Conservation (phyloP, 2,329 filamentous ascomycete species). For the Ascosphaera apis region DNA sequence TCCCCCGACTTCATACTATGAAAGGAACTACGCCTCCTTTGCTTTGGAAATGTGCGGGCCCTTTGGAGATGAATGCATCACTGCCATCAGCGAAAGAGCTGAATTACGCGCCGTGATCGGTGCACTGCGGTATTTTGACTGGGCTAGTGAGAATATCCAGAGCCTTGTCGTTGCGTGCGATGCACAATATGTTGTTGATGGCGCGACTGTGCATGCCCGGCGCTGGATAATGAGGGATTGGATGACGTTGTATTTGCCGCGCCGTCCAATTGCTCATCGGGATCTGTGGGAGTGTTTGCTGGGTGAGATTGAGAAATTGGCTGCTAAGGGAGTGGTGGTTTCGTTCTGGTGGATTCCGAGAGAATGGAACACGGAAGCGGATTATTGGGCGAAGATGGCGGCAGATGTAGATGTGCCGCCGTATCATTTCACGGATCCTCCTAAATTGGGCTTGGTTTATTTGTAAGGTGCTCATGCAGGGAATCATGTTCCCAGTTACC, state of each 20-base stretch:
- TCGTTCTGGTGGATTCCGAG: conserved; percentile 27
- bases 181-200: conserved; percentile 27
- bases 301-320: conserved; percentile 15
- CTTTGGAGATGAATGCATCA: conserved; percentile 12
- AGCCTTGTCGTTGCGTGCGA: conserved; percentile 31
- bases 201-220: conserved; percentile 21
- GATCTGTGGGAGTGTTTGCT: conserved; percentile 31
- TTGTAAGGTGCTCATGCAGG: too few relatives aligned
- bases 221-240: conserved; percentile 25
- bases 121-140: conserved; percentile 23
- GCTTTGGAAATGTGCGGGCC: conserved; percentile 24
- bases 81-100: conserved; percentile 29
- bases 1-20: conserved; percentile 3
- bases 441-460: too few relatives aligned
- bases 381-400: conserved; percentile 6
- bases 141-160: conserved; percentile 21
- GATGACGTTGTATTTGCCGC: conserved; percentile 11
- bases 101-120: conserved; percentile 32
- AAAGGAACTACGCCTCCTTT: conserved; percentile 7
- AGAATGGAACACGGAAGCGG: conserved; percentile 21
- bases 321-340: conserved; percentile 14
- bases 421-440: too few relatives aligned
- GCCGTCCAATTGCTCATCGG: conserved; percentile 22
- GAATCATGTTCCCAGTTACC: too few relatives aligned
- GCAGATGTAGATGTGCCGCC: too few relatives aligned